Evolutionary conservation across 352 stramenopile species (phyloP), one percentile per base, ranked within the genome.

Genomic region (Globisporangium uncinulatum): DNA sequence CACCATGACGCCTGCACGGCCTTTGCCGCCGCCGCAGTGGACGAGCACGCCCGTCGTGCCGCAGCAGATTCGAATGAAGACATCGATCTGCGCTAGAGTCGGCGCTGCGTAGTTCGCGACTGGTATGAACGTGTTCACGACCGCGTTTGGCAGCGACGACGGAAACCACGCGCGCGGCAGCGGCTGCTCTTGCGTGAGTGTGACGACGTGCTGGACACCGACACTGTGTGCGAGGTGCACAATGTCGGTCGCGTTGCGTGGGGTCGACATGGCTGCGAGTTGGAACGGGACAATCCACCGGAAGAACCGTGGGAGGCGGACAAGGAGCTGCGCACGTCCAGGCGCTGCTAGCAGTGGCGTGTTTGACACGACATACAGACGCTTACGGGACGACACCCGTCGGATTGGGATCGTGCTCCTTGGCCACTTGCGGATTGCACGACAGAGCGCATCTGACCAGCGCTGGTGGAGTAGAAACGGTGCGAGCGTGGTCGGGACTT

Each of bases 1-100:
- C 17, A 86, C 48, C 71, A 89, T 80, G n/a, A 74, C 76, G 21
- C 79, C 76, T 8, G 76, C 74, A 2, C 79, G 73, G 0, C 79
- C 79, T 60, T 87, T 89, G 49, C 79, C 79, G 29, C 79, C 79
- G 29, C 76, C 76, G 52, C 79, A 89, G 44, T 89, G 79, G 6
- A 87, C 75, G 15, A 89, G 65, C 9, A 89, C 69, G 32, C 41
- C 41, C 1, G 41, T 24, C 17, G 41, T 21, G 6, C 32, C 47
- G 53, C 67, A 70, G 42, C 71, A 83, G 9, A 79, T 44, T 1
- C 21, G 37, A 56, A 87, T 81, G 62, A 89, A 87, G 29, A 83
- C 41, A 42, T 86, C 70, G 49, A 87, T 83, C 55, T 87, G 79
- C 20, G 76, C 65, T 15, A 79, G 63, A 11, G 65, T 75, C 7